Evolutionary conservation across 306 rosid genomes (phyloP), one percentile per base, ranked within the genome.

Genomic region (Gleditsia sinensis): DNA sequence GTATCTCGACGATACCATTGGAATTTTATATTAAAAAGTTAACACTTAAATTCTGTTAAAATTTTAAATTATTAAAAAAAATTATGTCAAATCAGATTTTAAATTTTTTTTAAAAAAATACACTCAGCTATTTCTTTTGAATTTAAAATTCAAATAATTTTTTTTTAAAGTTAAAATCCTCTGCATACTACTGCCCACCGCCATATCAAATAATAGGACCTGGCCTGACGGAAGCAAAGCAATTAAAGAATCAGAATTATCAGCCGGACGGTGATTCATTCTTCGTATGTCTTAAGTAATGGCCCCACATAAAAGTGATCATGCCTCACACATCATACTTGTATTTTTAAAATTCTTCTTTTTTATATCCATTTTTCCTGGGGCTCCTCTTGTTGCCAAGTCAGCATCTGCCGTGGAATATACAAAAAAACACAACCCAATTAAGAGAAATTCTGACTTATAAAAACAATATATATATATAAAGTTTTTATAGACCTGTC

Each of bases 371-470:
- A 30, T 57, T 24, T 16, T 11, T 56, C 21, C 43, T 72, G 70
- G 66, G 48, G 69, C 39, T 37, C 69, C 61, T 72, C 54, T 50
- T 20, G 73, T 69, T 77, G 88, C 89, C 93, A 86, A 19, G 85
- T 90, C 88, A 86, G 81, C 90, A 79, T 79, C 84, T 80, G 51
- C 67, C 68, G 82, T 86, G 89, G 88, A 82, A 78, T 74, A 54
- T 78, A 34, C 66, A 54, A 69, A 80, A 78, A 80, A 77, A 81
- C 86, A 80, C 83, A 72, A 69, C n/a, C n/a, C n/a, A n/a, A n/a
- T n/a, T n/a, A n/a, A n/a, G n/a, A n/a, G n/a, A n/a, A n/a, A n/a
- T n/a, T n/a, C n/a, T n/a, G n/a, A n/a, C n/a, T n/a, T n/a, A n/a
- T n/a, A n/a, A n/a, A n/a, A n/a, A n/a, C n/a, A n/a, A n/a, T n/a